Evolutionary conservation across 2,329 filamentous ascomycete genomes (phyloP).

Genomic region (Penicillium sp.): DNA sequence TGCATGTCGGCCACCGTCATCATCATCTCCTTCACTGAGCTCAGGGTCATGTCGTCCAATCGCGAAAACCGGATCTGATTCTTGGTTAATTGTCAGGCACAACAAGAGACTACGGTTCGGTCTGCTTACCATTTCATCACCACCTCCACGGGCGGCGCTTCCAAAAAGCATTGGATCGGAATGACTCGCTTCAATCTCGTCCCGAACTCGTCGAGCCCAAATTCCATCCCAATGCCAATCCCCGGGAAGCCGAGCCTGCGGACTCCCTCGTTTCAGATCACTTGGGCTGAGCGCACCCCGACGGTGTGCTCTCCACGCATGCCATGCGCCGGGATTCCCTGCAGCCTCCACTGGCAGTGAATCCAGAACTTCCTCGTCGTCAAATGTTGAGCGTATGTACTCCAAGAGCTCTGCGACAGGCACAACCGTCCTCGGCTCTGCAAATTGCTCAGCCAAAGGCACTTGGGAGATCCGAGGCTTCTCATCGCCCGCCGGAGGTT

Average conservation of each 20-base stretch:
- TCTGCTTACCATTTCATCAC: slow-evolving; percentile 68
- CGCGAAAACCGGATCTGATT: slow-evolving; percentile 44
- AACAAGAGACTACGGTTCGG: neutral
- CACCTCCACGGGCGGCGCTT: slow-evolving; percentile 51
- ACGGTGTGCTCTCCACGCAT: slow-evolving; percentile 82
- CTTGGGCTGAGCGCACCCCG: slow-evolving; percentile 34
- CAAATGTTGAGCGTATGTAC: slow-evolving; percentile 82
- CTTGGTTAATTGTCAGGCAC: slow-evolving; percentile 10
- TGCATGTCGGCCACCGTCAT: slow-evolving; percentile 29
- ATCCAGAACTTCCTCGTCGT: slow-evolving; percentile 75
- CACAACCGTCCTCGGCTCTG: slow-evolving; percentile 41
- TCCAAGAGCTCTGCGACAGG: slow-evolving; percentile 70
- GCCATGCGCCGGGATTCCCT: slow-evolving; percentile 89
- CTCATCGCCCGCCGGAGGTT: slow-evolving; percentile 2
- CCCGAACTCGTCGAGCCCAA: slow-evolving; percentile 86
- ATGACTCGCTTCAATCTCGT: slow-evolving; percentile 73
- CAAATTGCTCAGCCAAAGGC: slow-evolving; percentile 20
- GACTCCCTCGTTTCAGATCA: slow-evolving; percentile 48
- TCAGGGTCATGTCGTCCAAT: slow-evolving; percentile 35
- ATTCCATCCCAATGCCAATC: slow-evolving; percentile 99
- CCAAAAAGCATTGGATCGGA: slow-evolving; percentile 81
- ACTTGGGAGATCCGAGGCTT: slow-evolving; percentile 9
- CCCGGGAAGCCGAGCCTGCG: slow-evolving; percentile 61
- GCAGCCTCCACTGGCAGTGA: slow-evolving; percentile 76
- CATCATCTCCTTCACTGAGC: slow-evolving; percentile 40